Evolutionary conservation across 73 alveolate species (phyloP), one percentile per base, ranked within the genome.

Genomic region (Paramecium tetraurelia): DNA sequence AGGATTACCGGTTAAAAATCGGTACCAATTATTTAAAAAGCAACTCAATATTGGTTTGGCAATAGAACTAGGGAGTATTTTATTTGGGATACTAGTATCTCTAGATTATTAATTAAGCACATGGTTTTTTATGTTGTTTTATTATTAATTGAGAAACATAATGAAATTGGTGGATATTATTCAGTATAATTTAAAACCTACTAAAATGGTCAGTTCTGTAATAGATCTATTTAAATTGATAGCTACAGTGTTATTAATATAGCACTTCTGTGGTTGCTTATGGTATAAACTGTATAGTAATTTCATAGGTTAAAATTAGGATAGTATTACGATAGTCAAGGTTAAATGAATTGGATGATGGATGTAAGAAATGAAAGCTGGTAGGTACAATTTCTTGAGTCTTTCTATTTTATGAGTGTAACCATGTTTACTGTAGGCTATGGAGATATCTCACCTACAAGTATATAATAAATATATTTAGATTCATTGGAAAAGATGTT

Each of bases 341-440:
- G 59, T 35, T 4, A 75, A 41, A 24, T 41, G 5, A 75, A 38
- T 75, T 72, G 86, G 86, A 72, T 72, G 86, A 43, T 40, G 16
- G 48, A 31, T 3, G 5, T 36, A 29, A 58, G 27, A 27, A 48
- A 35, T 18, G 35, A 88, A 38, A 36, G 33, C 43, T 80, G 90
- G 90, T 20, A 22, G 3, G 57, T 80, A 10, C 24, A 24, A 46
- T 80, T 31, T 35, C 24, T 80, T n/a, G 75, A 80, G 21, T 80
- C 90, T 3, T 46, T 80, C 3, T 80, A 80, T 80, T 80, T 80
- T 80, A 80, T 80, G 70, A 46, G 76, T 80, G 90, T 80, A 14
- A 80, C 90, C 2, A 80, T 80, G 90, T 80, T 80, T 41, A 80
- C 90, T 31, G 90, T 80, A 20, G 90, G 90, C 1, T 80, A 80